phyloP scores from a whole-genome alignment of 257 asterid species.

The Lycium barbarum region DNA sequence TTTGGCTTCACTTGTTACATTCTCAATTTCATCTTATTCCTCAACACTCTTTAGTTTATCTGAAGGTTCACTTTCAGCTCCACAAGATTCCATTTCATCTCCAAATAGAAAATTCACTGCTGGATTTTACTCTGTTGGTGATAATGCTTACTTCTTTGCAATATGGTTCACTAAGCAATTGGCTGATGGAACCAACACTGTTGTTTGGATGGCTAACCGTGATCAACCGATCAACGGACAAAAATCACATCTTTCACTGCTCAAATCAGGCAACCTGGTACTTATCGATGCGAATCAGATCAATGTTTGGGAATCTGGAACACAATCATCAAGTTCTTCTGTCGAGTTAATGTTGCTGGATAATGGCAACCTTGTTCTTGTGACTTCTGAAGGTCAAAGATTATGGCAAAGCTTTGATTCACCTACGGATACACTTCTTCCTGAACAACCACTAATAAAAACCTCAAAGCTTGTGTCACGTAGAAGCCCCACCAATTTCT shows the following conservation, averaged over 20 bases:
- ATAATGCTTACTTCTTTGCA: slow-evolving; percentile 41
- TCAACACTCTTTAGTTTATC: slow-evolving; percentile 17
- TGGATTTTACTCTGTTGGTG: slow-evolving; percentile 44
- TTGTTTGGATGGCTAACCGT: slow-evolving; percentile 55
- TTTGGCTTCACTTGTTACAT: not conserved
- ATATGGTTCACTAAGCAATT: slow-evolving; percentile 40
- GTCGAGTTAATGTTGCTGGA: slow-evolving; percentile 32
- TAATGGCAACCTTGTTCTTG: slow-evolving; percentile 48
- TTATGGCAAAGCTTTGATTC: slow-evolving; percentile 51
- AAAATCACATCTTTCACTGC: slow-evolving; percentile 30
- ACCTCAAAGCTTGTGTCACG: slow-evolving; percentile 37
- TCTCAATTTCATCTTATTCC: slow-evolving; percentile 28
- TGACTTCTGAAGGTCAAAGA: not conserved
- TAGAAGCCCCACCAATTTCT: slow-evolving; percentile 40
- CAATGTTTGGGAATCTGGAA: slow-evolving; percentile 37
- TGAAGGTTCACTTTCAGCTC: slow-evolving; percentile 29
- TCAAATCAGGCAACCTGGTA: slow-evolving; percentile 38
- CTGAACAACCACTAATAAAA: slow-evolving; percentile 34
- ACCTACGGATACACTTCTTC: slow-evolving; percentile 48
- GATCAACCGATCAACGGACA: slow-evolving; percentile 41
- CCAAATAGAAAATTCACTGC: slow-evolving; percentile 33
- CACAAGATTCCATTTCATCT: slow-evolving; percentile 31
- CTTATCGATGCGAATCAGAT: slow-evolving; percentile 40
- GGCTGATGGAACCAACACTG: slow-evolving; percentile 31
- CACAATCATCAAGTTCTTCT: not conserved